Evolutionary conservation across 331 rosid species (phyloP).

Genomic region (Quercus tomentella): DNA sequence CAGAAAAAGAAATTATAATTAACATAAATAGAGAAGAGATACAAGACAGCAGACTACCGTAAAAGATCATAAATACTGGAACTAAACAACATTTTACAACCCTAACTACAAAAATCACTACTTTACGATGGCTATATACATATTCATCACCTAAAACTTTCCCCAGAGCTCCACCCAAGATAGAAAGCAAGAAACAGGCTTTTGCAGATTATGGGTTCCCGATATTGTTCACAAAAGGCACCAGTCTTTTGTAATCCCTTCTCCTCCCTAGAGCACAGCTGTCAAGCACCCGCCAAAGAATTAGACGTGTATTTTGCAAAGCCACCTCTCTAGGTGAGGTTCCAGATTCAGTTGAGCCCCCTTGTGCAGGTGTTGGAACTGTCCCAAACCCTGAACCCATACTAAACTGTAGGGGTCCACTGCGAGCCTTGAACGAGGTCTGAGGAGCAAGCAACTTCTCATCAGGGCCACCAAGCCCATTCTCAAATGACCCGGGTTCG

Average conservation of each 20-base stretch:
- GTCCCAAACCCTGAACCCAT: slow-evolving; percentile 42
- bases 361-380: slow-evolving; percentile 33
- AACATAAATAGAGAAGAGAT: neutral
- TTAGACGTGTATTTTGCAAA: slow-evolving; percentile 84
- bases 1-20: neutral
- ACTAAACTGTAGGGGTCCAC: slow-evolving; percentile 86
- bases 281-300: slow-evolving; percentile 81
- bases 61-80: slow-evolving; percentile 1
- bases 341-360: slow-evolving; percentile 55
- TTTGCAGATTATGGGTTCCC: slow-evolving; percentile 60
- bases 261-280: slow-evolving; percentile 82
- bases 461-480: slow-evolving; percentile 65
- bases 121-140: slow-evolving; percentile 34
- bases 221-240: slow-evolving; percentile 79
- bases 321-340: slow-evolving; percentile 67
- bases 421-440: slow-evolving; percentile 90
- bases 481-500: slow-evolving; percentile 65
- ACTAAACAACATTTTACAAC: slow-evolving; percentile 19
- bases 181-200: slow-evolving; percentile 22
- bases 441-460: slow-evolving; percentile 85
- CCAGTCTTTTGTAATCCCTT: slow-evolving; percentile 79
- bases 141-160: slow-evolving; percentile 22
- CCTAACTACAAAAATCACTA: slow-evolving; percentile 22
- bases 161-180: slow-evolving; percentile 20
- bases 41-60: neutral